Evolutionary conservation across 1,139 yeast genomes (phyloP).

Genomic region (Kurtzmaniella natalensis): DNA sequence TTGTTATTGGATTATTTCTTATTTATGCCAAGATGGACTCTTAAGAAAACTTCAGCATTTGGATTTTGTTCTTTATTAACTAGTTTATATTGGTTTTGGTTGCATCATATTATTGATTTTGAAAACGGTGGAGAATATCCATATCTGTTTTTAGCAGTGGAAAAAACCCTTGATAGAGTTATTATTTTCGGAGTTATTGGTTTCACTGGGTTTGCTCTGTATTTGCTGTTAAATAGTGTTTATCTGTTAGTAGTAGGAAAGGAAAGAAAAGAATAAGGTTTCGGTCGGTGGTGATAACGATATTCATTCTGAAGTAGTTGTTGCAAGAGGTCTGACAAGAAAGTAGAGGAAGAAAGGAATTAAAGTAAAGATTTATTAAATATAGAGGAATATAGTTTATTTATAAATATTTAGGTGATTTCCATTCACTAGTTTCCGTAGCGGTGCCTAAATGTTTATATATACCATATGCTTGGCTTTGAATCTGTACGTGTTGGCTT

Average conservation of each 20-base stretch:
- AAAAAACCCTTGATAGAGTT: slow-evolving; percentile 35
- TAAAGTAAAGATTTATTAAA: too few species aligned
- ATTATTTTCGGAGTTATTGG: slow-evolving; percentile 50
- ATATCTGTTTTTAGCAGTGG: slow-evolving; percentile 60
- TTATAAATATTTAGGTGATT: too few species aligned
- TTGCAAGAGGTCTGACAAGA: too few species aligned
- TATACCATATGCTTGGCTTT: too few species aligned
- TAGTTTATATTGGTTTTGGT: slow-evolving; percentile 48
- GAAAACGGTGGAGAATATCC: slow-evolving; percentile 53
- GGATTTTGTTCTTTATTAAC: slow-evolving; percentile 35
- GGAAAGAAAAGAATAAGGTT: too few species aligned
- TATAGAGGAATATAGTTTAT: too few species aligned
- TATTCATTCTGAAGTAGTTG: too few species aligned
- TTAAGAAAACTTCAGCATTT: slow-evolving; percentile 36
- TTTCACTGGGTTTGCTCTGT: slow-evolving; percentile 36
- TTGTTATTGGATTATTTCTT: slow-evolving; percentile 51
- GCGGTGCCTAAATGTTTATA: too few species aligned
- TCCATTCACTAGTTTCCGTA: too few species aligned
- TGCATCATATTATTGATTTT: slow-evolving; percentile 45
- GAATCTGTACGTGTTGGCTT: too few species aligned
- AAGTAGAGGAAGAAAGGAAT: too few species aligned
- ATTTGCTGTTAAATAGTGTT: slow-evolving; percentile 23
- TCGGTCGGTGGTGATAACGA: too few species aligned
- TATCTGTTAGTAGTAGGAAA: slow-evolving; percentile 20
- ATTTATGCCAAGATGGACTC: slow-evolving; percentile 48